Percentiles rank a stretch among this genome's conserved stretches.
Evolutionary conservation across 805 yeast species (phyloP).

Genomic region (Brettanomyces nanus): DNA sequence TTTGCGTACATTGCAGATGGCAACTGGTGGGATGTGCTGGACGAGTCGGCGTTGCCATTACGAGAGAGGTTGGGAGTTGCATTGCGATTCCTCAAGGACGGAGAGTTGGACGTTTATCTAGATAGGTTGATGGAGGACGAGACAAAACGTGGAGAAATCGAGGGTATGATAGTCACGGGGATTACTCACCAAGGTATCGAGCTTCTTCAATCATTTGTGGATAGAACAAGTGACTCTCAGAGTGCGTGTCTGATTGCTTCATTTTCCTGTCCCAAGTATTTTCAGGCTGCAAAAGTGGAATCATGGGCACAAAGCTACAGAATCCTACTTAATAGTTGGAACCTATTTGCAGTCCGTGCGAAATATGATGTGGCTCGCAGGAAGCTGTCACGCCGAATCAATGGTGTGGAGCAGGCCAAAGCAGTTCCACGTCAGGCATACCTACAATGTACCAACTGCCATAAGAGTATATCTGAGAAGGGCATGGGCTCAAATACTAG

Average conservation of each 20-base stretch:
- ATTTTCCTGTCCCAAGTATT: constrained; percentile 79
- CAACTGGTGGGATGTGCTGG: constrained; percentile 94
- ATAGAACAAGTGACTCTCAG: constrained; percentile 84
- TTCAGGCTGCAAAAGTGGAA: constrained; percentile 62
- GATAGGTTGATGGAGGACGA: constrained; percentile 64
- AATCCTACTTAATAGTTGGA: constrained; percentile 68
- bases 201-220: constrained; percentile 77
- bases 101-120: constrained; percentile 66
- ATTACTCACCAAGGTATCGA: constrained; percentile 78
- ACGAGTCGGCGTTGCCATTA: constrained; percentile 80
- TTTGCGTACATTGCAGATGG: constrained; percentile 91
- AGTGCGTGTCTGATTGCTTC: constrained; percentile 79
- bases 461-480: constrained; percentile 51
- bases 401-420: constrained; percentile 39
- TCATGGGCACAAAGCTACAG: constrained; percentile 75
- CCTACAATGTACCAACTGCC: constrained; percentile 77
- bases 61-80: constrained; percentile 90
- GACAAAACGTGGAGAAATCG: constrained; percentile 73
- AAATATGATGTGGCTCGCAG: constrained; percentile 76
- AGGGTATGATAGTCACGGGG: constrained; percentile 89
- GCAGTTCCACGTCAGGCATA: constrained; percentile 66
- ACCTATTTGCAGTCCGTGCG: constrained; percentile 68
- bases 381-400: constrained; percentile 45
- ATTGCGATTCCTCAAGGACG: constrained; percentile 71
- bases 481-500: constrained; percentile 2